Base-by-base conservation (phyloP, 441 rosid genomes). In the Gossypium armourianum region DNA sequence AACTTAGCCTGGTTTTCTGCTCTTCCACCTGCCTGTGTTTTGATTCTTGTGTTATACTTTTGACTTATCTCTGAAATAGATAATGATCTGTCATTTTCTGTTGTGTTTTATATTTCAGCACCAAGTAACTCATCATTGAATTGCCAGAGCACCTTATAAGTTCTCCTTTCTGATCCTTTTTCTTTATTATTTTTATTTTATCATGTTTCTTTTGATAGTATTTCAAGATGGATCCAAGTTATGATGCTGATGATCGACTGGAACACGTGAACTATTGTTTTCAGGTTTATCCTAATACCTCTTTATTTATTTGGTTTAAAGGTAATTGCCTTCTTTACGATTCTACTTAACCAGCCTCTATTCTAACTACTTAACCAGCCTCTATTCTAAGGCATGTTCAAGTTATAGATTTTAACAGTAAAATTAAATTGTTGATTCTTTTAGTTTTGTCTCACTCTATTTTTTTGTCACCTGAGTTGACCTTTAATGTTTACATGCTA, bases 221-320 rank as follows among this genome's bases (percentile, higher is more conserved):
- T 83, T 94, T 89, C 86, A 89, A 92, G 85, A 94, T 94, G 99
- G 83, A 88, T 86, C 84, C 86, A 76, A 89, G 86, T 69, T 89
- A 77, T 58, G 91, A 89, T 29, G 85, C 78, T 60, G 76, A 80
- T 73, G 93, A 93, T 65, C 96, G 97, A 65, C 82, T 92, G 16
- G 97, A 90, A 8, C 99, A 94, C 57, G 87, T 92, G 72, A 83
- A 78, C 62, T 94, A 94, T 79, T 94, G 99, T 81, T 88, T 94
- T 76, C 90, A 94, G 99, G 99, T 94, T 88, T 66, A 23, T 57
- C 56, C 23, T 49, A 45, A 52, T 55, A 40, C 50, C 71, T 60
- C 75, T 67, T 52, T 68, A 58, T 54, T 36, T 71, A 17, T 69
- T 1, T 73, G 47, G 32, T 74, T 68, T 68, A 68, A 17, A 68